Evolutionary conservation across 495 filamentous ascomycete genomes (phyloP), one percentile per base, ranked within the genome.

Genomic region (Neurospora sp.): DNA sequence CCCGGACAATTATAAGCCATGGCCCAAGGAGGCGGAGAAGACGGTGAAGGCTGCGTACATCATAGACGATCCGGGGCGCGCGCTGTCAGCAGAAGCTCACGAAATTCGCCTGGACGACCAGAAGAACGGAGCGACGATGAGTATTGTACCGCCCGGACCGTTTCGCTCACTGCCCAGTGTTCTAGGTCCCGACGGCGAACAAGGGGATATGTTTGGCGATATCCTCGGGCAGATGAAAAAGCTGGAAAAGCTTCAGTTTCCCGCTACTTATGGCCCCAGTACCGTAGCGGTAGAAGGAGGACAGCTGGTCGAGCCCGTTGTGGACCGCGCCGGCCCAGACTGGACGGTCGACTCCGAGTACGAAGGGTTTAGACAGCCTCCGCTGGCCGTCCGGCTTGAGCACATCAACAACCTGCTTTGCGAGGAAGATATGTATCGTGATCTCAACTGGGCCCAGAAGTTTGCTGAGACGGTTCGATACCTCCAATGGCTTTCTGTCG

Each of bases 341-440:
- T 79, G 74, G 74, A 73, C 59, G 6, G 12, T 45, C 1, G 69
- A 73, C 44, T 80, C 78, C 4, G 61, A 42, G 61, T 80, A 77
- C 69, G 70, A 61, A 59, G 76, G 72, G 16, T 41, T 10, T 3
- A 71, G 39, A 10, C 77, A 77, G 37, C 78, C 76, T 5, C 79
- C 77, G 3, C 68, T 81, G 35, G 76, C 69, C 17, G 37, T 72
- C 12, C 75, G 75, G 9, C 75, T 83, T 27, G 20, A 76, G 42
- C 76, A 71, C 22, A 68, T 77, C 27, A 42, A 74, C 61, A 79
- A 76, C 69, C 81, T 82, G 45, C 76, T 83, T 16, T 70, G 73
- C 72, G 78, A 82, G 20, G 75, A 80, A 39, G 76, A 82, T 41
- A 70, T 78, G 68, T 76, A 80, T 72, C 80, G 80, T 17, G 76